Base-by-base conservation (phyloP, 179 eudicot species). In the Spergularia azorica region DNA sequence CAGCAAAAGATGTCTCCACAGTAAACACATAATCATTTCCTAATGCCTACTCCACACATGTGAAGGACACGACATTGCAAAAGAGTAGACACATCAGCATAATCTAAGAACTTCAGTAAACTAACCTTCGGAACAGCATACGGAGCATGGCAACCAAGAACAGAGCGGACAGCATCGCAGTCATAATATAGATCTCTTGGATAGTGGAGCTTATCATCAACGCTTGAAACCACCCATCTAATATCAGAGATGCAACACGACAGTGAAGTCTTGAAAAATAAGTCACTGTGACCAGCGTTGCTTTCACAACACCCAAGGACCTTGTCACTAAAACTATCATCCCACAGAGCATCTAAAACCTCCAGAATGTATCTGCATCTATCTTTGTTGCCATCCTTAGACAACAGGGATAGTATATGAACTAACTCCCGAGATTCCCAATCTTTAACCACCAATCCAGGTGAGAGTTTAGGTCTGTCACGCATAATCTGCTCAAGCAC, bases 121-220 rank as follows among this genome's bases (percentile, higher is more conserved):
- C 95, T 79, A 80, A 93, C 98, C 98, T 93, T 90, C 21, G 98
- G 98, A 87, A 87, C 85, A 56, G 86, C 90, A 83, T 87, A 96
- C 18, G 97, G 94, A 80, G 92, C 99, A 77, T 70, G 82, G 78
- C 66, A 77, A 59, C 98, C 99, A 58, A 90, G 81, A 79, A 93
- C 68, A 54, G 98, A 90, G 76, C 89, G 86, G 71, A 96, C 92
- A 64, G 85, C 85, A 81, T 86, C 90, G 86, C 96, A 91, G 77
- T 96, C 97, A 79, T 90, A 83, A 76, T 88, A 96, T 72, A 96
- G 63, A 75, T 94, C 96, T 73, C 82, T 85, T 17, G 99, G 89
- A 83, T 71, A 85, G 75, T 91, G 92, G 69, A 93, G 93, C 77
- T 86, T 84, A 59, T 85, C 54, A 71, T 86, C 91, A 70, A 82